Evolutionary conservation across 2,329 filamentous ascomycete genomes (phyloP).

Genomic region (Colletotrichum liriopes): DNA sequence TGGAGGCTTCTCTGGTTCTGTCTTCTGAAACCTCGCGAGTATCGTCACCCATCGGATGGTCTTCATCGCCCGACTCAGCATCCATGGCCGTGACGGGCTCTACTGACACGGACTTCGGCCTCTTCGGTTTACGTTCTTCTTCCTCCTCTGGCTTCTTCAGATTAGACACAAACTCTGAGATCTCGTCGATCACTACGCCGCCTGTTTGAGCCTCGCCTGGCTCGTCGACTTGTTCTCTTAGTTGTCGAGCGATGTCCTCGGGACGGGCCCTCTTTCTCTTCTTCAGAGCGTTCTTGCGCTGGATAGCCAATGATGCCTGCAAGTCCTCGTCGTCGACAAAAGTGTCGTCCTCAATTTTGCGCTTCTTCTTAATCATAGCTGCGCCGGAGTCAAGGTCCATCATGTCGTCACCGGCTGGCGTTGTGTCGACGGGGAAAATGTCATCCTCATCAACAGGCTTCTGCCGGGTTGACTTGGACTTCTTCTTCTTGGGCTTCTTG

Average conservation of each 20-base stretch:
- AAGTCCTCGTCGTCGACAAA: conserved; percentile 95
- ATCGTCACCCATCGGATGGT: conserved; percentile 51
- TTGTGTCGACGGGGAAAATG: conserved; percentile 63
- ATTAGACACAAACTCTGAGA: conserved; percentile 93
- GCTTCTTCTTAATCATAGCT: conserved; percentile 69
- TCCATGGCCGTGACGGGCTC: conserved; percentile 62
- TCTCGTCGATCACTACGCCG: conserved; percentile 94
- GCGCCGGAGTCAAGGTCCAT: conserved; percentile 85
- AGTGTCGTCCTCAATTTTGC: conserved; percentile 75
- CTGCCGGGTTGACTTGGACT: conserved; percentile 81
- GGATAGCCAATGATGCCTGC: conserved; percentile 87
- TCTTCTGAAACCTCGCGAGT: conserved; percentile 50
- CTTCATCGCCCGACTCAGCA: conserved; percentile 57
- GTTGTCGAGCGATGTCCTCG: conserved; percentile 87
- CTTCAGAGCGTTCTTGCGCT: conserved; percentile 87
- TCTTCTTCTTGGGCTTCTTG: conserved; percentile 96
- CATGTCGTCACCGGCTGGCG: conserved; percentile 58
- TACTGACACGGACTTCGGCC: conserved; percentile 55
- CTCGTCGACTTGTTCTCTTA: conserved; percentile 76
- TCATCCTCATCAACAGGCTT: conserved; percentile 77
- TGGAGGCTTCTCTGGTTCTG: conserved; percentile 59
- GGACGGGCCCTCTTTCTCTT: conserved; percentile 91
- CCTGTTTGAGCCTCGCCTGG: conserved; percentile 61
- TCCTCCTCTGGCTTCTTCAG: conserved; percentile 78
- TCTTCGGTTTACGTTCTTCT: conserved; percentile 69